Base-by-base conservation (phyloP, 805 yeast genomes). In the Yamadazyma ubonensis region DNA sequence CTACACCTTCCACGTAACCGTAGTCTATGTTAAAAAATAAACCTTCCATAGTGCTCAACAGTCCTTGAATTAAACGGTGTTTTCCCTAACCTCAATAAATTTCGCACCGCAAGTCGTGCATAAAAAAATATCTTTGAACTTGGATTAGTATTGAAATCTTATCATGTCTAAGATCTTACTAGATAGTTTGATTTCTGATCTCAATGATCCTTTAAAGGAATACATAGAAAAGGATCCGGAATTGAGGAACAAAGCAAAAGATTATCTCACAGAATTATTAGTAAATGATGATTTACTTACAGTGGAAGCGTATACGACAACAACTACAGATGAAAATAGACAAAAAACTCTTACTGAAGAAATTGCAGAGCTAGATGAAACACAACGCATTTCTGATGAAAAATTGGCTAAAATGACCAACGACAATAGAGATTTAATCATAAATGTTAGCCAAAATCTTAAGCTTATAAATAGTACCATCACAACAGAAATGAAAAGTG, bases 1-100 rank as follows among this genome's bases (percentile, higher is more conserved):
- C 95, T 23, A 95, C 78, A 32, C 91, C 99, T 66, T 93, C 99
- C 51, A 93, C 76, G 67, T 76, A 93, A 16, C 99, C 99, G 61
- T 75, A 60, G 59, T 91, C 90, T 47, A 89, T 74, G 69, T 93
- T 93, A 70, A 93, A 93, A 64, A 74, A 88, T 36, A 91, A 75
- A 19, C 97, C 97, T 62, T 93, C 98, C 99, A 91, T 91, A 38
- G 10, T 22, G 34, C 8, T 33, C n/a, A 20, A 12, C 23, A 16
- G 29, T 14, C 30, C 29, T 33, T 33, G 29, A 23, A 16, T 33
- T 23, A 32, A 21, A 20, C 37, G 37, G 29, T 33, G 23, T 9
- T 15, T 33, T 25, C 37, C 37, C 16, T 33, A 25, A 25, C 25
- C 29, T 16, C 21, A 17, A n/a, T n/a, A n/a, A n/a, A 16, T 21